Evolutionary conservation across 139 green algal species (phyloP), one percentile per base, ranked within the genome.

Genomic region (Tetradesmus lagerheimii): DNA sequence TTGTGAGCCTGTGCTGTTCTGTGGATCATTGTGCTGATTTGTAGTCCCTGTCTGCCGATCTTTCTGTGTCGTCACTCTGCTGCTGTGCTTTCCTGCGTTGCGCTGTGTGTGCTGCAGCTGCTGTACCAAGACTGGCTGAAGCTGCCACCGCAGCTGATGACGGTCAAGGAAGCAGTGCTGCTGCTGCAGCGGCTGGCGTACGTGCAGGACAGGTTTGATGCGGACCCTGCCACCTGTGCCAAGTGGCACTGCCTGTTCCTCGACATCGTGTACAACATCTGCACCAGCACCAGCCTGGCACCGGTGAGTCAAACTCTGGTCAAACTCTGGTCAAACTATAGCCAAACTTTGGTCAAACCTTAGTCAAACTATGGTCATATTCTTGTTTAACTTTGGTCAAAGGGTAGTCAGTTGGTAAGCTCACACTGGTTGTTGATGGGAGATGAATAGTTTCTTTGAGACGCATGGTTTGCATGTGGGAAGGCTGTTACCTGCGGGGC

Each of bases 121-220:
- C 45, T 94, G 85, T 88, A 88, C 64, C 79, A 91, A 75, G 78
- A 83, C 25, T 95, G 94, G 94, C 90, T 91, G 53, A 41, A 16
- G 50, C 87, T 80, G 50, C 87, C 87, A 15, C 87, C 87, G 0
- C 57, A 80, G 34, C 57, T 89, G 41, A 93, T 99, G 31, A 96
- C 86, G 16, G 37, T 93, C 38, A 98, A 98, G 89, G 97, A 99
- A 92, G 94, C 94, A 4, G 87, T 98, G 29, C 93, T 97, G 47
- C 96, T 99, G 90, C 93, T 99, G 43, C 94, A 97, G 93, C 92
- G 96, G 16, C 90, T 99, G 39, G 97, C 94, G 0, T 77, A 91
- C 29, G 91, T 98, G 62, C 93, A 96, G 80, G 91, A 93, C 89
- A 93, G 95, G 74, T 91, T 92, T 34, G 91, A 91, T 87, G 64